Conservation (phyloP, 192 early-diverging fungal species). For the Entrophospora sp. region DNA sequence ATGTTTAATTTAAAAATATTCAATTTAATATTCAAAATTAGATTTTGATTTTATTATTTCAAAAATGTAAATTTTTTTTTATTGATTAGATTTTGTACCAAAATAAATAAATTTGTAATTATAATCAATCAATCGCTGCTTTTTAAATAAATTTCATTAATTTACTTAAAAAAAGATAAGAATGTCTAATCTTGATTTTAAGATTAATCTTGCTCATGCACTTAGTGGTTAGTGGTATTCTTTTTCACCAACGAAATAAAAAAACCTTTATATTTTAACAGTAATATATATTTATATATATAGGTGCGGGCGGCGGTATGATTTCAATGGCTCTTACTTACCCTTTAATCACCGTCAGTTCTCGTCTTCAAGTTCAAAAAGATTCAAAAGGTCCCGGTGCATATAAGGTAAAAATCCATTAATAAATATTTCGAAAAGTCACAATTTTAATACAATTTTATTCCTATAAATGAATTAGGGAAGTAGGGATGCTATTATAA, state of each 20-base stretch:
- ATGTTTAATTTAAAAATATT: background rate
- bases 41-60: too few relatives aligned
- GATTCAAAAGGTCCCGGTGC: slow-evolving; percentile 46
- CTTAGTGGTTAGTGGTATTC: slow-evolving; percentile 44
- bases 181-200: too few relatives aligned
- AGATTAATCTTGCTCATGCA: too few relatives aligned
- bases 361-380: slow-evolving; percentile 73
- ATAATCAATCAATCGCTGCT: too few relatives aligned
- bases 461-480: slow-evolving; percentile 26
- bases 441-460: background rate
- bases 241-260: background rate
- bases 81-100: too few relatives aligned
- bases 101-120: too few relatives aligned
- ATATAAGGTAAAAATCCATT: slow-evolving; percentile 44
- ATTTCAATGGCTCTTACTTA: slow-evolving; percentile 92
- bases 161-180: too few relatives aligned
- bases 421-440: too few relatives aligned
- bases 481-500: slow-evolving; percentile 67
- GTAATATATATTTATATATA: background rate
- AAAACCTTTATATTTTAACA: background rate
- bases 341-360: slow-evolving; percentile 74
- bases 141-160: too few relatives aligned
- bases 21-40: too few relatives aligned
- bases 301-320: slow-evolving; percentile 81
- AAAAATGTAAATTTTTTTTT: too few relatives aligned